Percentiles rank a stretch among this genome's conserved stretches.
Evolutionary conservation across 331 rosid species (phyloP).

Genomic region (Rosa hybrid): DNA sequence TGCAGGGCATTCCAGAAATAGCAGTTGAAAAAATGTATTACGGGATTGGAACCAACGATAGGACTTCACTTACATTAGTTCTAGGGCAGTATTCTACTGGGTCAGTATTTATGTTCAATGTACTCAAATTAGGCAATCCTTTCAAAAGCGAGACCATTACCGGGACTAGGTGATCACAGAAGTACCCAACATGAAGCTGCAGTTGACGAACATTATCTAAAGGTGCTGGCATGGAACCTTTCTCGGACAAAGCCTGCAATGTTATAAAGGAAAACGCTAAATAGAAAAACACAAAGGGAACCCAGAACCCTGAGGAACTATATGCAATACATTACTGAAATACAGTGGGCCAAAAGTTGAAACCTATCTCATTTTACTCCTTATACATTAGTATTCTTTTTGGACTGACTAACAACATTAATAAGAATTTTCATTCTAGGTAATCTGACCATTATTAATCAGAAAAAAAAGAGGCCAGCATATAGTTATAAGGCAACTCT

Average conservation of each 20-base stretch:
- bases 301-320: not conserved
- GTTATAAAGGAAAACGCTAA: not conserved
- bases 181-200: not conserved
- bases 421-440: too few relatives aligned
- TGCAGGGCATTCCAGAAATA: not conserved
- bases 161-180: not conserved
- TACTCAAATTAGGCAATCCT: not conserved
- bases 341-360: too few relatives aligned
- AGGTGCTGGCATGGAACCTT: not conserved
- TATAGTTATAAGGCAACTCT: not conserved
- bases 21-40: too few relatives aligned
- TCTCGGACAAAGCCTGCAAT: not conserved
- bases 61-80: not conserved
- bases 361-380: too few relatives aligned
- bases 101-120: not conserved
- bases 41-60: not conserved
- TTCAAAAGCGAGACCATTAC: not conserved
- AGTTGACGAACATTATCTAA: not conserved
- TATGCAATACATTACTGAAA: too few relatives aligned
- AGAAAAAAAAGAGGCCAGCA: not conserved
- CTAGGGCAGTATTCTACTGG: too few relatives aligned
- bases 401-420: too few relatives aligned
- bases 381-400: too few relatives aligned
- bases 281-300: too few relatives aligned
- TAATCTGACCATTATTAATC: too few relatives aligned